Evolutionary conservation across 1,139 yeast species (phyloP), one percentile per base, ranked within the genome.

Genomic region (Candida gigantensis): DNA sequence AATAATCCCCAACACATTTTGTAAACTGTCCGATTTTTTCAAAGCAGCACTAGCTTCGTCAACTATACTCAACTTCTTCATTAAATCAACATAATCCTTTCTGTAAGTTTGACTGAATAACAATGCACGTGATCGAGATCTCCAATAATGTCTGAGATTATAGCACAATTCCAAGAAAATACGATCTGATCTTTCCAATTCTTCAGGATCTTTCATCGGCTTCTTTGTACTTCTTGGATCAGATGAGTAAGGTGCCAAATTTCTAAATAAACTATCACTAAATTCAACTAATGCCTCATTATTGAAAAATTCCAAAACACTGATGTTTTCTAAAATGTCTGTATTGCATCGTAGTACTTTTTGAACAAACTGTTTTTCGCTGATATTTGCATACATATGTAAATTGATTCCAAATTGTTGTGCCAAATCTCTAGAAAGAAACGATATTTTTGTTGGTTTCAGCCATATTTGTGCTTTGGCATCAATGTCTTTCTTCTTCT

Each of bases 391-490:
- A 63, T 81, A 87, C 73, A 84, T 77, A 55, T 92, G 97, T 41
- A 92, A 65, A 51, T 90, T 89, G 53, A 92, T 92, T 28, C 96
- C 97, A 65, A 92, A 88, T 51, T 87, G 95, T 40, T 70, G 76
- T 1, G 95, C 86, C 43, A 89, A 62, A 50, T 90, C 96, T 41
- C 95, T 65, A 2, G 95, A 77, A 41, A 92, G 69, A 44, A 83
- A 80, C 0, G 86, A 65, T 1, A 84, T 57, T 49, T 81, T 77
- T n/a, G 45, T 51, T 3, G 46, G 42, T 36, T 74, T 66, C 27
- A 25, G 21, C 32, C 35, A 25, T 6, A 29, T 20, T 26, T 58
- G 60, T 10, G 58, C 57, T 7, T 41, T 49, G 2, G 41, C 43
- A 8, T 36, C 44, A 5, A 44, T 31, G 4, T 35, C 44, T 35